Percentiles rank a stretch among this genome's conserved stretches.
These are phyloP conservation scores for Candida morakotiae DNA, from an alignment of 805 yeast genomes.

Conservation along the genomic window DNA sequence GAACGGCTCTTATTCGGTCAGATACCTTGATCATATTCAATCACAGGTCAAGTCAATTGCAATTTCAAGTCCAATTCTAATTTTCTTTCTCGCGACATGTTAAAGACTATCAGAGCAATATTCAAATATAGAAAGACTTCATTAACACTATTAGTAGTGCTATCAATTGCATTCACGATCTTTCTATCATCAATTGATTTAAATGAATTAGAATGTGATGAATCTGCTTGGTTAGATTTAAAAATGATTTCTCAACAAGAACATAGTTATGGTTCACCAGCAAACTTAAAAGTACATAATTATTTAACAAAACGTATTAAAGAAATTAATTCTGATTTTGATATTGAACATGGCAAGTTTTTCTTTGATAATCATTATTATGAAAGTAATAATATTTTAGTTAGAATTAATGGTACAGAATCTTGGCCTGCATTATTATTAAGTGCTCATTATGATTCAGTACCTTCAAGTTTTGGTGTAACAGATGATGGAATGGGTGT, in stretches of 20 bases:
- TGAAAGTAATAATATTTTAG: constrained; percentile 80
- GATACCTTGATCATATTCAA: no score
- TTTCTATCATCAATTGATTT: constrained; percentile 36
- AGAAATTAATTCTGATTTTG: constrained; percentile 31
- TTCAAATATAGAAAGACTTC: constrained; percentile 76
- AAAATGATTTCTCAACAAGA: constrained; percentile 61
- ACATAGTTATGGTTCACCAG: constrained; percentile 78
- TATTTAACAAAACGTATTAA: constrained; percentile 48
- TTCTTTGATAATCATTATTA: constrained; percentile 61
- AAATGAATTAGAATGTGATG: constrained; percentile 30
- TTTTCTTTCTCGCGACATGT: no score
- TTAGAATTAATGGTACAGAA: constrained; percentile 64
- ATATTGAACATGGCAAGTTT: constrained; percentile 43
- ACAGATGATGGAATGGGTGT: constrained; percentile 93
- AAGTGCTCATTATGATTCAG: constrained; percentile 87
- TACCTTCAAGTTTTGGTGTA: constrained; percentile 81
- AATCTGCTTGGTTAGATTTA: constrained; percentile 60
- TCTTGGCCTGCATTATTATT: constrained; percentile 63
- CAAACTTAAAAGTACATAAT: constrained; percentile 73
- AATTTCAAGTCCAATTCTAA: no score
- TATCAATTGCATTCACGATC: constrained; percentile 43
- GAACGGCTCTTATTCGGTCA: no score
- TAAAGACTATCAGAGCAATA: constrained; percentile 34
- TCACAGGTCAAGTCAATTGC: no score
- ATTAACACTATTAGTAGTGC: constrained; percentile 50